A percentile compares a stretch with the other conserved stretches of the same genome.
Conservation (phyloP, 495 filamentous ascomycete species). For the Penicillium cinerascens region DNA sequence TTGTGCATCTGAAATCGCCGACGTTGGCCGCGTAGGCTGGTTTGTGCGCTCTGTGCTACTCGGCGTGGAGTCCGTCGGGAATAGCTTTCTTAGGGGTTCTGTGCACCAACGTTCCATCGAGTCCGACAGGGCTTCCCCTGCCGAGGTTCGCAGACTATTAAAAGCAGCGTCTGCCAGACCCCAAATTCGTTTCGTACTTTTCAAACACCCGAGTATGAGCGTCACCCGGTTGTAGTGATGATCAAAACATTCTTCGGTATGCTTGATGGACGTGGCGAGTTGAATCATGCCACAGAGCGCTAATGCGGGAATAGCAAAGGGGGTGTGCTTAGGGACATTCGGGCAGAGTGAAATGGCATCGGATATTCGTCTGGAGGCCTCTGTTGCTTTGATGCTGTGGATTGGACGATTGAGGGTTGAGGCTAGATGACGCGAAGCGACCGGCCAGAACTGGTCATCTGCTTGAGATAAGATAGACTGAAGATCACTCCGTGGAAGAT, state of each 20-base stretch:
- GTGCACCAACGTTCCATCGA: constrained; percentile 34
- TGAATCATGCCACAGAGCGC: constrained; percentile 39
- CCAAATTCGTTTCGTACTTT: constrained; percentile 35
- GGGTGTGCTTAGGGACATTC: constrained; percentile 36
- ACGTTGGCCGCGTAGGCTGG: constrained; percentile 11
- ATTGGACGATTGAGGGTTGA: constrained; percentile 37
- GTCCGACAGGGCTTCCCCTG: constrained; percentile 32
- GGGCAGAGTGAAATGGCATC: constrained; percentile 38
- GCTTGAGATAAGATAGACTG: constrained; percentile 26
- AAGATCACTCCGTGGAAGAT: constrained; percentile 40
- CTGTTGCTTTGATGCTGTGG: constrained; percentile 43
- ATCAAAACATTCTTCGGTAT: constrained; percentile 39
- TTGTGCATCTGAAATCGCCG: constrained; percentile 23
- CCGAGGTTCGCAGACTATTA: constrained; percentile 26
- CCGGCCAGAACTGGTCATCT: constrained; percentile 28
- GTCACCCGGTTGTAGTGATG: constrained; percentile 42
- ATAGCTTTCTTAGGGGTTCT: constrained; percentile 25
- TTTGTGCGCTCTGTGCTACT: constrained; percentile 17
- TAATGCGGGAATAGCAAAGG: constrained; percentile 33
- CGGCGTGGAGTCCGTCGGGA: constrained; percentile 19
- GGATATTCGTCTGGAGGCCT: constrained; percentile 38
- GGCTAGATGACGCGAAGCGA: constrained; percentile 28
- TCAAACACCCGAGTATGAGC: constrained; percentile 38
- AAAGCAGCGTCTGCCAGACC: constrained; percentile 29
- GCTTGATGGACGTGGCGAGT: constrained; percentile 33